Evolutionary conservation across 2,329 filamentous ascomycete species (phyloP).

Genomic region (Scytalidium sp.): DNA sequence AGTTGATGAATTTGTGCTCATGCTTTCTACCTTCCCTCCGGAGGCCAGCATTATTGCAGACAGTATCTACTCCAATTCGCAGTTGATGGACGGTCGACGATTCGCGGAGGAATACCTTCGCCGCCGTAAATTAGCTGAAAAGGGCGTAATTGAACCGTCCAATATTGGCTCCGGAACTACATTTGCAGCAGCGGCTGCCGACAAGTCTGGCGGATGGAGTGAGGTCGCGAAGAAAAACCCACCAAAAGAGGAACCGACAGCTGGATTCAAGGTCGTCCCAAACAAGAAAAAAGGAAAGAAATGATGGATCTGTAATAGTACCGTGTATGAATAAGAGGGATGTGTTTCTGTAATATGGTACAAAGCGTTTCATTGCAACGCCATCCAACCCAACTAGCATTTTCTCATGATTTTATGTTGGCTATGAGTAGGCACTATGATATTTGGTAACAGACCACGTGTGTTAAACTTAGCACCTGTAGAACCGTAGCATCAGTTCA

Average conservation of each 20-base stretch:
- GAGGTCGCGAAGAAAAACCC: slow-evolving; percentile 94
- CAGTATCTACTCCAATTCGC: slow-evolving; percentile 80
- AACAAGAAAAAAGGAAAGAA: slow-evolving; percentile 90
- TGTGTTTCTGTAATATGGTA: not conserved
- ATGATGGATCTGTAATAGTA: slow-evolving; percentile 29
- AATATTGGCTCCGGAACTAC: slow-evolving; percentile 48
- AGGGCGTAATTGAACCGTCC: slow-evolving; percentile 74
- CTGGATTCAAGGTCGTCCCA: slow-evolving; percentile 83
- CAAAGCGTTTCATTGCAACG: not conserved
- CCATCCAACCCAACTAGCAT: not conserved
- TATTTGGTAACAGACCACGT: too few relatives aligned
- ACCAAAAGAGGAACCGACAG: slow-evolving; percentile 37
- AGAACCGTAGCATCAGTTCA: too few relatives aligned
- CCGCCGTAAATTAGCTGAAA: slow-evolving; percentile 89
- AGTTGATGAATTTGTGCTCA: slow-evolving; percentile 71
- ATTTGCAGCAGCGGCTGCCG: slow-evolving; percentile 34
- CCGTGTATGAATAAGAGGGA: not conserved
- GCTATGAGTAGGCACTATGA: not conserved
- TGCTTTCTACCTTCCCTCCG: slow-evolving; percentile 70
- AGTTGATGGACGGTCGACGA: slow-evolving; percentile 86
- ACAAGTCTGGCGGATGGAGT: slow-evolving; percentile 73
- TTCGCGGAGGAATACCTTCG: slow-evolving; percentile 94
- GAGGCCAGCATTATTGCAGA: slow-evolving; percentile 84
- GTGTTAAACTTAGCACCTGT: too few relatives aligned
- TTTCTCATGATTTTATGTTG: not conserved